phyloP scores from a whole-genome alignment of 2,329 filamentous ascomycete species.

The Aspergillus puulaauensis region DNA sequence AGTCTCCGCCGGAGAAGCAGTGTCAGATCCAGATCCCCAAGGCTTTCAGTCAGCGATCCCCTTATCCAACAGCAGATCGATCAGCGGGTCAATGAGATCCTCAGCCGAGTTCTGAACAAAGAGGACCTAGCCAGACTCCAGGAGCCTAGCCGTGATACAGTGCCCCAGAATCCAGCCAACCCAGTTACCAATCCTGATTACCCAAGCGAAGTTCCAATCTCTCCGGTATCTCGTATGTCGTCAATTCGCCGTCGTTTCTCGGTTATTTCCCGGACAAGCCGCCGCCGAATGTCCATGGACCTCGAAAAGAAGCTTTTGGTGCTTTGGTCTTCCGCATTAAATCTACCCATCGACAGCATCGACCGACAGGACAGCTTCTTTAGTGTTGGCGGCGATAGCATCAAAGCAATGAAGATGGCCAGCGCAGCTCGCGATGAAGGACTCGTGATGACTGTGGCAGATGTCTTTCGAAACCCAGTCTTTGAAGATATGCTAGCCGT shows the following conservation, averaged over 20 bases:
- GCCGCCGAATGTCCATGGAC: conserved; percentile 24
- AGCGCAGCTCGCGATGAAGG: conserved; percentile 41
- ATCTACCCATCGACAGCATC: conserved; percentile 32
- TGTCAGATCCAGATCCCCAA: neutral
- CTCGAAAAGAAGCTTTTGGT: conserved; percentile 36
- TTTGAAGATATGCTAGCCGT: conserved; percentile 41
- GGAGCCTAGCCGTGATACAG: neutral
- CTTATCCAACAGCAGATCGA: conserved; percentile 30
- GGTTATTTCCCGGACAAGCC: neutral
- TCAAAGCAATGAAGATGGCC: conserved; percentile 44
- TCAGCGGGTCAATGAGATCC: conserved; percentile 34
- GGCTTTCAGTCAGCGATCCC: neutral
- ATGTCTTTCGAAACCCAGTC: conserved; percentile 44
- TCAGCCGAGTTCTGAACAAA: conserved; percentile 32
- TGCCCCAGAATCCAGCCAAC: no score
- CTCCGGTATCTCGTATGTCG: neutral
- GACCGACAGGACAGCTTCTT: conserved; percentile 44
- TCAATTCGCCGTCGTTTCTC: neutral
- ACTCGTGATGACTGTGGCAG: conserved; percentile 42
- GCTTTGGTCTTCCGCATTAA: conserved; percentile 39
- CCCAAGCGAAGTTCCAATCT: neutral
- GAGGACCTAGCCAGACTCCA: conserved; percentile 23
- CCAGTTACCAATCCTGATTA: no score
- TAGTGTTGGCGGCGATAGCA: conserved; percentile 42
- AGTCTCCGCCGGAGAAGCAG: neutral